Conservation (phyloP, 2,329 filamentous ascomycete genomes). For the Arthrobotrys pseudoclavata region DNA sequence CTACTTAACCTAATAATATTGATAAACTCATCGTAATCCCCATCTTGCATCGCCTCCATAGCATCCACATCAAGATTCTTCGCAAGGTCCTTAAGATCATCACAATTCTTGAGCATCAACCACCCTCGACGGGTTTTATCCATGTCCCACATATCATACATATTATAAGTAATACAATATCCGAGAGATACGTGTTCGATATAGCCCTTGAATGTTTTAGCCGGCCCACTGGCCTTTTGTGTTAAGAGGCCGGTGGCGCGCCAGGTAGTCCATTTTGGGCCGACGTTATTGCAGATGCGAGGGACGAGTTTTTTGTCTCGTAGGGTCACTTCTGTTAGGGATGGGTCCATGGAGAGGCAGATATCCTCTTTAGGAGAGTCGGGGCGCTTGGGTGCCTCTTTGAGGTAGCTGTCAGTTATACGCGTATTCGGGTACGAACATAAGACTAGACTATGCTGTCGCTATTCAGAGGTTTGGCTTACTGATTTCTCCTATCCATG, state of each 20-base stretch:
- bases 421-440: too few species aligned
- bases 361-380: not conserved
- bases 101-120: slow-evolving; percentile 17
- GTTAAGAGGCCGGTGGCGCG: not conserved
- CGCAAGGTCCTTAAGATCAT: not conserved
- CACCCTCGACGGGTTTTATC: not conserved
- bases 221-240: not conserved
- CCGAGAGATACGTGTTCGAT: not conserved
- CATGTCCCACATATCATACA: not conserved
- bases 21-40: not conserved
- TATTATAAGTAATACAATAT: slow-evolving; percentile 13
- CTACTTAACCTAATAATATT: not conserved
- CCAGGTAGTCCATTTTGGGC: slow-evolving; percentile 4
- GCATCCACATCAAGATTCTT: not conserved
- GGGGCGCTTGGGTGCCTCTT: not conserved
- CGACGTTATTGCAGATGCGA: not conserved
- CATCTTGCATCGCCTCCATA: not conserved
- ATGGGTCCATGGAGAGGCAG: slow-evolving; percentile 1
- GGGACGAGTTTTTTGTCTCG: slow-evolving; percentile 1
- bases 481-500: slow-evolving; percentile 29
- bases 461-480: not conserved
- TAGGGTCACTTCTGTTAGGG: not conserved
- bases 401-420: not conserved
- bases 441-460: too few species aligned
- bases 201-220: not conserved